Conservation (phyloP, 2,329 filamentous ascomycete species). For the Diaporthe vaccinii region DNA sequence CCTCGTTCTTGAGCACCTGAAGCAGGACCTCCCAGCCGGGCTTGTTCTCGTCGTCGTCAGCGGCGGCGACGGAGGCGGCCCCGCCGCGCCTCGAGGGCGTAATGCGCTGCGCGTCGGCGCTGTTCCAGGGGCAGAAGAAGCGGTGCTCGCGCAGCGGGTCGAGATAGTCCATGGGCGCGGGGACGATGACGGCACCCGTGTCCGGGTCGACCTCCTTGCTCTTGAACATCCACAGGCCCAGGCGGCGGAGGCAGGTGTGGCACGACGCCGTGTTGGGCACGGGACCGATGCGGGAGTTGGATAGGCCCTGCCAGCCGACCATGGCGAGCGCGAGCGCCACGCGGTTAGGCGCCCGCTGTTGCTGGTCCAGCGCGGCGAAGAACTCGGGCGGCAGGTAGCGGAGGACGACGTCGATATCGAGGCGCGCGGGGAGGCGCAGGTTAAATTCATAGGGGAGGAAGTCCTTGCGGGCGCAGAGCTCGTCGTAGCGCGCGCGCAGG, state of each 20-base stretch:
- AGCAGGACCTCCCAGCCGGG: conserved; percentile 69
- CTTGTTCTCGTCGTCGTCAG: conserved; percentile 52
- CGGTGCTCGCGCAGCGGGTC: conserved; percentile 81
- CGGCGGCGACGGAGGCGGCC: conserved; percentile 49
- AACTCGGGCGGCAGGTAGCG: conserved; percentile 67
- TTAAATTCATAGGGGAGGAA: conserved; percentile 75
- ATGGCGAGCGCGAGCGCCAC: conserved; percentile 78
- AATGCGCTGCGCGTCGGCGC: conserved; percentile 71
- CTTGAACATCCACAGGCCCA: conserved; percentile 95
- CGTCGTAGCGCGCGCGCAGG: conserved; percentile 75
- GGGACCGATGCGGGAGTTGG: conserved; percentile 66
- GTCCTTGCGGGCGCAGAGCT: conserved; percentile 65
- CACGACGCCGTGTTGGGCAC: conserved; percentile 84
- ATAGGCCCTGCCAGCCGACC: conserved; percentile 81
- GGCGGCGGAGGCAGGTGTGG: conserved; percentile 85
- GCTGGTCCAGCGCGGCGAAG: conserved; percentile 55
- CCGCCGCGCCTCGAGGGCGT: conserved; percentile 41
- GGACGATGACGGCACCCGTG: conserved; percentile 65
- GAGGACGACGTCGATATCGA: conserved; percentile 66
- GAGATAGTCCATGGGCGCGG: conserved; percentile 75
- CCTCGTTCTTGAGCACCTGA: conserved; percentile 70
- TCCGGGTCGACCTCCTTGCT: conserved; percentile 74
- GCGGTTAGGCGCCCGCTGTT: conserved; percentile 61
- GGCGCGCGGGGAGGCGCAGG: conserved; percentile 65
- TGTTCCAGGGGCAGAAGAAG: conserved; percentile 88